Percentiles rank a stretch among this genome's conserved stretches.
phyloP scores from a whole-genome alignment of 2,329 filamentous ascomycete genomes.

The Alternaria atra region DNA sequence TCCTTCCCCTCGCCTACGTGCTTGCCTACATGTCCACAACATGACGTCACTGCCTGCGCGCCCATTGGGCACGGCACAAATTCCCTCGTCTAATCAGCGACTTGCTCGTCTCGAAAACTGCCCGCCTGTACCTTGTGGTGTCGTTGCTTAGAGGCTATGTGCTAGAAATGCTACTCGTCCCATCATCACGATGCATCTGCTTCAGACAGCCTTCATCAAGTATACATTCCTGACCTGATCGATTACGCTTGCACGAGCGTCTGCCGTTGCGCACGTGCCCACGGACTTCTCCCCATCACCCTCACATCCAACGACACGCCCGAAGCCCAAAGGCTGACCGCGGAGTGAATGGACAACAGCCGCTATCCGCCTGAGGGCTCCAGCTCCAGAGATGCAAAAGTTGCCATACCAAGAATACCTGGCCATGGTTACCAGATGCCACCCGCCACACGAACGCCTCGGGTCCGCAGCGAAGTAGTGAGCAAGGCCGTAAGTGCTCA shows the following conservation, averaged over 20 bases:
- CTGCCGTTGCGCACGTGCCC: neutral
- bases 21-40: neutral
- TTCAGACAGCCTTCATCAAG: neutral
- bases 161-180: neutral
- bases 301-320: neutral
- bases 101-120: neutral
- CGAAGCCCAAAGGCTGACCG: neutral
- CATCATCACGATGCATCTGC: constrained; percentile 1
- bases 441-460: constrained; percentile 1
- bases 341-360: constrained; percentile 2
- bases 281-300: neutral
- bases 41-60: constrained; percentile 1
- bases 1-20: neutral
- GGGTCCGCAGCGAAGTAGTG: constrained; percentile 16
- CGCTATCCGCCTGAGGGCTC: constrained; percentile 4
- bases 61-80: neutral
- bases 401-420: constrained; percentile 15
- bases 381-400: constrained; percentile 8
- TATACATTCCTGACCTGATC: neutral
- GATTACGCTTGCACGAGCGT: neutral
- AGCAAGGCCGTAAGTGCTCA: constrained; percentile 24
- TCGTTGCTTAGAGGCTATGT: neutral
- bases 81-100: neutral
- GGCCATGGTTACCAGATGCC: constrained; percentile 6
- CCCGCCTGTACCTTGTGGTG: neutral